Base-by-base conservation (phyloP, 2,329 filamentous ascomycete genomes). In the Colletotrichum sp. region DNA sequence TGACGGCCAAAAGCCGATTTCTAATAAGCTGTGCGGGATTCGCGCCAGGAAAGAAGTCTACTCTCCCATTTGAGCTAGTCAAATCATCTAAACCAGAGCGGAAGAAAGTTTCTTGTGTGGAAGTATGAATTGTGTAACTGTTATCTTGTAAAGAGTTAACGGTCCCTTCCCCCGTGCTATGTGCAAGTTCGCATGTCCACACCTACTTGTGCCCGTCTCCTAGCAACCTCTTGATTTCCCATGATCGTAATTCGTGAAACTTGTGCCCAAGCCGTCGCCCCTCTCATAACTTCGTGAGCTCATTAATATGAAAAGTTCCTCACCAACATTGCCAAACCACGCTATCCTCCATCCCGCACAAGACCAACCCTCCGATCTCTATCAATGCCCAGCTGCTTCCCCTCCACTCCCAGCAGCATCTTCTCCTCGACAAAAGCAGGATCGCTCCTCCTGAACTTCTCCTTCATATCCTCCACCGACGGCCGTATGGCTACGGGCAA, bases 391-490 rank as follows among this genome's bases (percentile, higher is more conserved):
- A 86, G 71, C 34, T 84, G 82, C 68, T 86, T 85, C 6, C 85
- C 83, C 0, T 84, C 84, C 0, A 80, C 79, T 2, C 79, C 79
- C 0, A 84, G 79, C 12, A 87, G 80, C 18, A 82, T 84, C 79
- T 88, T 88, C 16, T 85, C 84, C 72, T 88, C 86, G 1, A 84
- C 71, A 28, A 85, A 82, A 1, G 81, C 80, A 0, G 83, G 78
- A 59, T 88, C 87, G 1, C 82, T 82, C 0, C 80, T 76, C 1
- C 84, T 80, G 52, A 87, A 88, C 72, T 88, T 88, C 62, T 88
- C 86, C 6, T 84, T 84, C 63, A 63, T 72, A 4, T 15, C 26
- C 3, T 10, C 12, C 5, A 21, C 13, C 10, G 28, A 21, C 4
- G 76, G 71, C 4, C 79, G 32, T 18, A 15, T 32, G 9, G 21